phyloP scores from a whole-genome alignment of 2,329 filamentous ascomycete genomes.

The Aspergillus carbonarius region DNA sequence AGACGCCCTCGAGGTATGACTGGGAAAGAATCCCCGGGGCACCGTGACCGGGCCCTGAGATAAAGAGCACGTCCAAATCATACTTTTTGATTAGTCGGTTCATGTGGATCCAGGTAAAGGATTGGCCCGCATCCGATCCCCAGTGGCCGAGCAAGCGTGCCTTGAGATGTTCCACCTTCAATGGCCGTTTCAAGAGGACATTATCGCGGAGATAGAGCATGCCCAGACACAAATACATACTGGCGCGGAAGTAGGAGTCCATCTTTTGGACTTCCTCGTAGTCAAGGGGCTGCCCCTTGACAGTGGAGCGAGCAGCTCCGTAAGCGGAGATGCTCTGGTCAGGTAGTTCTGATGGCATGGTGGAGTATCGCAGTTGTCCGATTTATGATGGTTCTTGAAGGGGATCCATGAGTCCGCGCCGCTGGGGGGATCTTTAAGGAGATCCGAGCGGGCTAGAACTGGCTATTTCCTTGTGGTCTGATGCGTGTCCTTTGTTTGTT shows the following conservation, averaged over 20 bases:
- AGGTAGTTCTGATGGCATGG: neutral
- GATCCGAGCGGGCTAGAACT: neutral
- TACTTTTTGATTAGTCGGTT: conserved; percentile 81
- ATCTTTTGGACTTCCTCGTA: conserved; percentile 66
- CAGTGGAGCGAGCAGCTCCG: conserved; percentile 64
- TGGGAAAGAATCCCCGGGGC: conserved; percentile 74
- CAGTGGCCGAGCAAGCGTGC: conserved; percentile 73
- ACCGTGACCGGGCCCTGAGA: conserved; percentile 76
- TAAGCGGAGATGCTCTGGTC: conserved; percentile 61
- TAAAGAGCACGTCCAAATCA: conserved; percentile 68
- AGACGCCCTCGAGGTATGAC: conserved; percentile 74
- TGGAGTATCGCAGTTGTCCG: neutral
- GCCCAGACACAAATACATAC: conserved; percentile 71
- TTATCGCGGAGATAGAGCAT: conserved; percentile 80
- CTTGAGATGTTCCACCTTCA: conserved; percentile 71
- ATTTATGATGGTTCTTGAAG: neutral
- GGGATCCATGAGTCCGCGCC: neutral
- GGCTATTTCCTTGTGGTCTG: neutral
- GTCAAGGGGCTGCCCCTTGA: conserved; percentile 62
- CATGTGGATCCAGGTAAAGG: conserved; percentile 80
- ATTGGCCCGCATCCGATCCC: conserved; percentile 76
- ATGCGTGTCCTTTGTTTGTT: neutral
- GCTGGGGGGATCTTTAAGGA: neutral
- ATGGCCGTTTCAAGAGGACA: conserved; percentile 67
- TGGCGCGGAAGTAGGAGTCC: conserved; percentile 72